A percentile compares a stretch with the other conserved stretches of the same genome.
Conservation (phyloP, 306 rosid genomes). For the Dicorynia guianensis region DNA sequence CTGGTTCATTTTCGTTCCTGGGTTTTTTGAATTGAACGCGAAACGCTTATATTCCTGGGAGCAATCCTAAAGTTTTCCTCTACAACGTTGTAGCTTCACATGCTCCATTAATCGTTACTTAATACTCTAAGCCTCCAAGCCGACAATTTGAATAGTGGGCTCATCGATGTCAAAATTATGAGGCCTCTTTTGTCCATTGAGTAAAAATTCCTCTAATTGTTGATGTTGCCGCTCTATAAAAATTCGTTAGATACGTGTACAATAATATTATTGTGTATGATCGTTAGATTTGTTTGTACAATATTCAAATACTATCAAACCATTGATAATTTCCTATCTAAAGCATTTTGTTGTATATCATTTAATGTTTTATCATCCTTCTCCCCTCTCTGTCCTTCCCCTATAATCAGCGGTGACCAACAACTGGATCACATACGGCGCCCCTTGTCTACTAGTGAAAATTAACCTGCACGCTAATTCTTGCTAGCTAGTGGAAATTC, state of each 20-base stretch:
- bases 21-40: background rate
- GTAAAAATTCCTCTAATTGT: background rate
- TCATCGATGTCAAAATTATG: slow-evolving; percentile 10
- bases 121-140: background rate
- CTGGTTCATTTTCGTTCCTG: slow-evolving; percentile 35
- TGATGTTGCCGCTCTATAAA: background rate
- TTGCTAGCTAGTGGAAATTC: background rate
- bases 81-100: background rate
- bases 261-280: background rate
- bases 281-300: too few relatives aligned
- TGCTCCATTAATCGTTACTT: background rate
- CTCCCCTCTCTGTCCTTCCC: background rate
- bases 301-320: background rate
- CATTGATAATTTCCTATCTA: background rate
- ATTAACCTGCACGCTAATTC: background rate
- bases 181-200: background rate
- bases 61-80: background rate
- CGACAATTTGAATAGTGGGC: background rate
- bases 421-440: too few relatives aligned
- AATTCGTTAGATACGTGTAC: background rate
- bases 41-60: background rate
- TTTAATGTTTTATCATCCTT: background rate
- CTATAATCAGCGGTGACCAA: background rate
- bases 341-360: background rate
- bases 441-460: background rate